A percentile compares a stretch with the other conserved stretches of the same genome.
These are phyloP conservation scores for Starmerella sirachaensis DNA, from an alignment of 805 yeast genomes.

Conservation along the genomic window DNA sequence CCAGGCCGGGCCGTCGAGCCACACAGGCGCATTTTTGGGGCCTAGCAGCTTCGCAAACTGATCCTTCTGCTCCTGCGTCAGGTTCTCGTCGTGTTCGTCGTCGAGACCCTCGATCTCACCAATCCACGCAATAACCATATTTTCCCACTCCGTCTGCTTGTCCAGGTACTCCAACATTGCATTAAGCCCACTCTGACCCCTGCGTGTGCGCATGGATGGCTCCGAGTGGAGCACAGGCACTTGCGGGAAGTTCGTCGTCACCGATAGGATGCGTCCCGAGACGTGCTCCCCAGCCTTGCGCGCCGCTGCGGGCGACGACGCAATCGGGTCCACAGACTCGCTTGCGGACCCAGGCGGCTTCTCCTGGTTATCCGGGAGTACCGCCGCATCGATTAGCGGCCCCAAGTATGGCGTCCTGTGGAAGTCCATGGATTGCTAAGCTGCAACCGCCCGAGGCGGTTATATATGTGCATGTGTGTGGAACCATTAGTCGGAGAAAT, in stretches of 20 bases:
- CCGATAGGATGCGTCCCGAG: constrained; percentile 59
- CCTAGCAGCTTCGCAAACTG: constrained; percentile 36
- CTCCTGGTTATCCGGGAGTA: constrained; percentile 13
- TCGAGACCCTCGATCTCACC: constrained; percentile 55
- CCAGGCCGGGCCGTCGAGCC: constrained; percentile 65
- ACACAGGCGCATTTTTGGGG: constrained; percentile 44
- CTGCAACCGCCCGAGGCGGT: no score
- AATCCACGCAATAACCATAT: constrained; percentile 86
- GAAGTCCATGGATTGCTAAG: constrained; percentile 14
- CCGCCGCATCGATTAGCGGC: constrained; percentile 20
- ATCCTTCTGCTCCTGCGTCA: constrained; percentile 45
- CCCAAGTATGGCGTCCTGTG: constrained; percentile 23
- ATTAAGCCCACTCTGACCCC: constrained; percentile 79
- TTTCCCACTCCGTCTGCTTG: constrained; percentile 61
- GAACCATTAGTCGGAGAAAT: no score
- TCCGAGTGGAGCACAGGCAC: constrained; percentile 36
- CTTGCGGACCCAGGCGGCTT: neutral
- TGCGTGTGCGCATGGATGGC: constrained; percentile 33
- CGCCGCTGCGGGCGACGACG: constrained; percentile 18
- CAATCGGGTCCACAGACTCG: constrained; percentile 12
- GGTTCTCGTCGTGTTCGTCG: constrained; percentile 24
- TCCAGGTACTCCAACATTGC: constrained; percentile 54
- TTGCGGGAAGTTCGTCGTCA: constrained; percentile 56
- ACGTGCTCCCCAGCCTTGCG: constrained; percentile 24
- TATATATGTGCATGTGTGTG: no score